These are phyloP conservation scores for Verbena officinalis DNA, from an alignment of 257 asterid species.

Conservation along the genomic window DNA sequence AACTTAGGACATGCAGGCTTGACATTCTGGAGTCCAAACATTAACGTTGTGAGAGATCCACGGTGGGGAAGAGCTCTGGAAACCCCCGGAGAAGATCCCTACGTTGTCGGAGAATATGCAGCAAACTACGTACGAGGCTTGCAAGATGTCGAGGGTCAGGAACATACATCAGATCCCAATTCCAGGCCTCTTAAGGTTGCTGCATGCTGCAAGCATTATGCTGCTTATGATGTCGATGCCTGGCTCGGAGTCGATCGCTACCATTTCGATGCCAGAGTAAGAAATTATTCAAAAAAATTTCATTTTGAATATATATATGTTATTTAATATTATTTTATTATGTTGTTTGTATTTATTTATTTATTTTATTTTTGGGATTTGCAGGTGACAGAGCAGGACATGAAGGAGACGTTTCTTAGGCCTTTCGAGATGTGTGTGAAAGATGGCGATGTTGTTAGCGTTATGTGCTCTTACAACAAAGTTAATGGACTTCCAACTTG, in stretches of 20 bases:
- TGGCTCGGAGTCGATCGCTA: constrained; percentile 44
- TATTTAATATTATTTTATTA: background rate
- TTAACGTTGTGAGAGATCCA: constrained; percentile 52
- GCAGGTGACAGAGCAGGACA: constrained; percentile 51
- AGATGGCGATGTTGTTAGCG: constrained; percentile 43
- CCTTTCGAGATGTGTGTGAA: constrained; percentile 55
- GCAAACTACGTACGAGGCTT: constrained; percentile 48
- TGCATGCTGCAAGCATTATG: constrained; percentile 54
- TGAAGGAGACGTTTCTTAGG: constrained; percentile 48
- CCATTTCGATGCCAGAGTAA: constrained; percentile 40
- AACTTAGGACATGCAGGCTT: constrained; percentile 53
- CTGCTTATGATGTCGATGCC: constrained; percentile 53
- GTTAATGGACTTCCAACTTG: constrained; percentile 57
- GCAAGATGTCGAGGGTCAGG: constrained; percentile 47
- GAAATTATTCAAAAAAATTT: background rate
- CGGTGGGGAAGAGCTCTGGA: constrained; percentile 58
- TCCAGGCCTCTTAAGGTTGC: constrained; percentile 46
- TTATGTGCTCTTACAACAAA: constrained; percentile 57
- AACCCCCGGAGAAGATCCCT: constrained; percentile 59
- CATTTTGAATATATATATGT: background rate
- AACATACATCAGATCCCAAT: constrained; percentile 19
- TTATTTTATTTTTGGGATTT: background rate
- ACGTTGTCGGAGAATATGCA: constrained; percentile 43
- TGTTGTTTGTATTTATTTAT: background rate
- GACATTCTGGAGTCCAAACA: constrained; percentile 61